Base-by-base conservation (phyloP, 257 asterid genomes). In the Ophiorrhiza pumila region DNA sequence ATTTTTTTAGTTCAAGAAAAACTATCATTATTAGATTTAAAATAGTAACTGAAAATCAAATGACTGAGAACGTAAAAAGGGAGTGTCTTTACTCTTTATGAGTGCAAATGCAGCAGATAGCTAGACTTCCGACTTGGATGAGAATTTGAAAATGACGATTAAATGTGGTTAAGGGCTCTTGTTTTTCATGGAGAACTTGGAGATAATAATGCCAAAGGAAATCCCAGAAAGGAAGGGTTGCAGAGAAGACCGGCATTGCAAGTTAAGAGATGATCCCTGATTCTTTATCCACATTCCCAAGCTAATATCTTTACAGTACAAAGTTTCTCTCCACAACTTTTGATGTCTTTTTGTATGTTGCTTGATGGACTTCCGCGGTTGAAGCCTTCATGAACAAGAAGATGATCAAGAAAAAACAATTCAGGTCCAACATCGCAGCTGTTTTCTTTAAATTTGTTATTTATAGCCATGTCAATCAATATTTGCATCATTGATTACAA, bases 261-360 rank as follows among this genome's bases (percentile, higher is more conserved):
- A 85, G 86, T 64, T 76, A 83, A 10, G 63, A 82, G 84, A 84
- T 84, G 78, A n/a, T n/a, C 89, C 32, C n/a, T 42, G 86, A 84
- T 87, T 80, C 92, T 85, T 88, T 84, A 76, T 72, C 86, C 77
- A 70, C 23, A 64, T 55, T 43, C n/a, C 22, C 56, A 74, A 74
- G 79, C 69, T 61, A 78, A 43, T 14, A n/a, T 31, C 52, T 65
- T 12, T n/a, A n/a, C n/a, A n/a, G n/a, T 35, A 34, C 3, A 65
- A 15, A 20, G 42, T 5, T 35, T 7, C 25, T 35, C 2, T 15
- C 15, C n/a, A n/a, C n/a, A n/a, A n/a, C 52, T 47, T n/a, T 47
- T n/a, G 4, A 3, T n/a, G 22, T 15, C 5, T 14, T 14, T 12
- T 2, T 15, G 53, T 12, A 15, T 47, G 53, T 47, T 47, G 18